Conservation (phyloP, 371 early-diverging fungal genomes). For the Apophysomyces sp. region DNA sequence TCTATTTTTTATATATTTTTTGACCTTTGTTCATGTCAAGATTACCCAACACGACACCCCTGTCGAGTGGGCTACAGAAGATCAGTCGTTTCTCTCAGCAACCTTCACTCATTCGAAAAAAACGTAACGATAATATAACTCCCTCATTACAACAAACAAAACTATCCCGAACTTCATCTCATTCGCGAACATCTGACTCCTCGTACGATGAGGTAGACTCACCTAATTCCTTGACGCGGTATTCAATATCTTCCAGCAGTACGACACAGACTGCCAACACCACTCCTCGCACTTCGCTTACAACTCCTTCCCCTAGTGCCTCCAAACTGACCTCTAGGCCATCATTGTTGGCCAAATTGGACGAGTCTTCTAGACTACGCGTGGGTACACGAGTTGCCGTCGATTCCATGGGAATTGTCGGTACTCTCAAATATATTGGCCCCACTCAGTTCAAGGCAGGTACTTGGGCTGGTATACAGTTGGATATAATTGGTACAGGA, state of each 20-base stretch:
- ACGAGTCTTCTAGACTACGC: constrained; percentile 4
- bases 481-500: constrained; percentile 63
- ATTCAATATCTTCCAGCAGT: constrained; percentile 16
- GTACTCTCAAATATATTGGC: constrained; percentile 69
- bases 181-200: neutral
- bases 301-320: constrained; percentile 6
- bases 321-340: neutral
- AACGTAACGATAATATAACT: neutral
- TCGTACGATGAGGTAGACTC: neutral
- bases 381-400: constrained; percentile 63
- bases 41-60: constrained; percentile 1
- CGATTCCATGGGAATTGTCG: constrained; percentile 54
- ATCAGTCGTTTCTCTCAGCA: neutral
- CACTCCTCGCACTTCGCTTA: constrained; percentile 17
- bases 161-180: neutral
- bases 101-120: neutral
- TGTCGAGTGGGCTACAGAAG: constrained; percentile 2
- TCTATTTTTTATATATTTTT: neutral
- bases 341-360: neutral
- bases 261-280: constrained; percentile 13
- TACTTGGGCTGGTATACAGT: constrained; percentile 77
- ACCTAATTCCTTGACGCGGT: constrained; percentile 10
- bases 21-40: neutral
- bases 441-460: constrained; percentile 69
- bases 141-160: neutral